Percentiles rank a stretch among this genome's conserved stretches.
These are phyloP conservation scores for Populus davidiana DNA, from an alignment of 345 rosid genomes.

Conservation along the genomic window DNA sequence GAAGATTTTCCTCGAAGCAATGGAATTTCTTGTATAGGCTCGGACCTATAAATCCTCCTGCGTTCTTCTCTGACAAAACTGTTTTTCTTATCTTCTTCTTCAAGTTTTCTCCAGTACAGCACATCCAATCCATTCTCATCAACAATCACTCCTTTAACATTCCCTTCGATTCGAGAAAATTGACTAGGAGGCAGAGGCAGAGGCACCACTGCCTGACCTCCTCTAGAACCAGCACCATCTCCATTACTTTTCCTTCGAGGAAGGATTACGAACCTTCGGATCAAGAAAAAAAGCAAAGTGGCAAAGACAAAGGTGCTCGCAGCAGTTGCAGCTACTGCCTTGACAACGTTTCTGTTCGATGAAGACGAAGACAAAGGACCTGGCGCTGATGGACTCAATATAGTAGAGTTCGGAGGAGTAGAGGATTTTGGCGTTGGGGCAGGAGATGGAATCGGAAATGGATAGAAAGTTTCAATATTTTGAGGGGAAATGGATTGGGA, in stretches of 20 bases:
- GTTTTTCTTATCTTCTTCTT: slow-evolving; percentile 29
- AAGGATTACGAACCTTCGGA: slow-evolving; percentile 33
- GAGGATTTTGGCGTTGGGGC: slow-evolving; percentile 2
- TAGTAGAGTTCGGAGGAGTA: slow-evolving; percentile 1
- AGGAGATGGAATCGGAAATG: slow-evolving; percentile 26
- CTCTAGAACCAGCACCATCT: slow-evolving; percentile 10
- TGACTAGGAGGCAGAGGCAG: slow-evolving; percentile 22
- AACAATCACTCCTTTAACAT: slow-evolving; percentile 51
- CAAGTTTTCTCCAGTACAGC: slow-evolving; percentile 63
- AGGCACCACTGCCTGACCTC: slow-evolving; percentile 9
- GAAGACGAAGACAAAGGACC: slow-evolving; percentile 16
- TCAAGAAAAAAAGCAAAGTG: slow-evolving; percentile 43
- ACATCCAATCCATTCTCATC: slow-evolving; percentile 82
- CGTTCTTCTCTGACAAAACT: slow-evolving; percentile 26
- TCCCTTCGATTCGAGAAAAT: slow-evolving; percentile 39
- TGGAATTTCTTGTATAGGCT: slow-evolving; percentile 51
- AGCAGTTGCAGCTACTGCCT: slow-evolving; percentile 64
- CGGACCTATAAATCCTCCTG: slow-evolving; percentile 18
- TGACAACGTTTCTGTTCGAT: slow-evolving; percentile 29
- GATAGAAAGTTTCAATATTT: slow-evolving; percentile 63
- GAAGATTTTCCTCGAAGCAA: slow-evolving; percentile 66
- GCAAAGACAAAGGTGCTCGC: slow-evolving; percentile 55
- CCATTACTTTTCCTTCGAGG: slow-evolving; percentile 38
- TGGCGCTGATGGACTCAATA: not conserved
- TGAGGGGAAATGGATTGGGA: slow-evolving; percentile 43